These are phyloP conservation scores for Phlebiopsis gigantea DNA, from an alignment of 768 basidiomycete species.

Conservation along the genomic window DNA sequence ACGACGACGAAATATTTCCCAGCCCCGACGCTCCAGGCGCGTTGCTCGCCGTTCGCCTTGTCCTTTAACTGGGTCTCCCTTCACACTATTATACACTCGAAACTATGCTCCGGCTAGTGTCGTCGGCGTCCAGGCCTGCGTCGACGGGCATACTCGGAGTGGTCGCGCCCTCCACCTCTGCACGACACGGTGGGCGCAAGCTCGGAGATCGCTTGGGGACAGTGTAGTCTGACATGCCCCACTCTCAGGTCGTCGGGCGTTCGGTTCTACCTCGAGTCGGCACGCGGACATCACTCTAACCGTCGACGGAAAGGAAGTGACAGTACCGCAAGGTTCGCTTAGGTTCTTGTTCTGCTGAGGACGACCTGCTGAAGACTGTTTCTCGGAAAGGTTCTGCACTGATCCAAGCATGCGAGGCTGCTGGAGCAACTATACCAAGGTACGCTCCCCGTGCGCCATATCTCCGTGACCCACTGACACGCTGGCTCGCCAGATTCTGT, in stretches of 20 bases:
- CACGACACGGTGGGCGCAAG: constrained; percentile 27
- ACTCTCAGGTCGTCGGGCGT: constrained; percentile 48
- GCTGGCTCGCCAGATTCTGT: constrained; percentile 52
- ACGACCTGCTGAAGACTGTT: constrained; percentile 8
- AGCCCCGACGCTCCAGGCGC: constrained; percentile 10
- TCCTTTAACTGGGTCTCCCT: constrained; percentile 3
- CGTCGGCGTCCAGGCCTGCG: constrained; percentile 47
- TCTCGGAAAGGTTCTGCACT: constrained; percentile 71
- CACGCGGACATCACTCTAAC: constrained; percentile 86
- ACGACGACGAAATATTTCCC: constrained; percentile 11
- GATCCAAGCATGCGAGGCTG: constrained; percentile 93
- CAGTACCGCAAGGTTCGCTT: constrained; percentile 81
- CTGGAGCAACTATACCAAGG: constrained; percentile 79
- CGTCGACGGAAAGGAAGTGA: constrained; percentile 95
- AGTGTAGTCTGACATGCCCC: constrained; percentile 2
- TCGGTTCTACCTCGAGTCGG: constrained; percentile 60
- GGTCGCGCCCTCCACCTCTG: constrained; percentile 39
- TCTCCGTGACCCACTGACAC: background rate
- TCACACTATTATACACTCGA: constrained; percentile 2
- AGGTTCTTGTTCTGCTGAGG: background rate
- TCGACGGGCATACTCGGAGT: constrained; percentile 69
- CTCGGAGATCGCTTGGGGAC: background rate
- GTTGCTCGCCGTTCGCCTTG: constrained; percentile 16
- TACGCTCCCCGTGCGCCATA: constrained; percentile 23
- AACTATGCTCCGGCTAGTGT: constrained; percentile 66